Evolutionary conservation across 345 rosid species (phyloP), one percentile per base, ranked within the genome.

Genomic region (Cardamine occulta): DNA sequence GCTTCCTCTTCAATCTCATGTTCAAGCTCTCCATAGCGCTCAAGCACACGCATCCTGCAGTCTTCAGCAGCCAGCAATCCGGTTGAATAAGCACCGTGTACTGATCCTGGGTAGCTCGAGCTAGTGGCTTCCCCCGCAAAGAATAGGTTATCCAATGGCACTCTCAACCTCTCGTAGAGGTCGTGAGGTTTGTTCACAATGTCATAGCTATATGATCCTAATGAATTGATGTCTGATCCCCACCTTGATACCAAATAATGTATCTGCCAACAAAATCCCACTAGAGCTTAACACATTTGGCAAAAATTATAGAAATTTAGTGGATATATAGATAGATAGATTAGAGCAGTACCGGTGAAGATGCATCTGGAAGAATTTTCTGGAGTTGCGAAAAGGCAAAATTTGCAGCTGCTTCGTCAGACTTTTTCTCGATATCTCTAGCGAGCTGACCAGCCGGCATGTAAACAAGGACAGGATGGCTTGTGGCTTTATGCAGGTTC

Each of bases 361-460:
- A 85, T 10, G 97, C 98, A 73, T 88, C 90, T 3, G 98, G 98
- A 80, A 95, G 93, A 79, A 95, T 95, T 81, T 85, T 90, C 90
- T 85, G 85, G 55, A 95, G 94, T 79, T 95, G 91, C 45, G 58
- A 56, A 52, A 93, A 90, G 35, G 99, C 99, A 81, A 95, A 89
- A 71, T 85, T 80, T 37, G 89, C 96, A 77, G 98, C 97, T 69
- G 91, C 85, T 83, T 89, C 96, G 66, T 93, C 99, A 73, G 98
- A 83, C 93, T 87, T 90, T 76, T 89, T 95, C 83, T 93, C 99
- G 8, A 95, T 88, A 85, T 95, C 99, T 76, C 80, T 88, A 53
- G 99, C 99, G 35, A 95, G 85, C 89, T 91, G 93, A 80, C 99
- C 98, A 10, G 98, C 97, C 8, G 99, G 97, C 98, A 93, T 93